Evolutionary conservation across 2,329 filamentous ascomycete genomes (phyloP).

Genomic region (Sporothrix protearum): DNA sequence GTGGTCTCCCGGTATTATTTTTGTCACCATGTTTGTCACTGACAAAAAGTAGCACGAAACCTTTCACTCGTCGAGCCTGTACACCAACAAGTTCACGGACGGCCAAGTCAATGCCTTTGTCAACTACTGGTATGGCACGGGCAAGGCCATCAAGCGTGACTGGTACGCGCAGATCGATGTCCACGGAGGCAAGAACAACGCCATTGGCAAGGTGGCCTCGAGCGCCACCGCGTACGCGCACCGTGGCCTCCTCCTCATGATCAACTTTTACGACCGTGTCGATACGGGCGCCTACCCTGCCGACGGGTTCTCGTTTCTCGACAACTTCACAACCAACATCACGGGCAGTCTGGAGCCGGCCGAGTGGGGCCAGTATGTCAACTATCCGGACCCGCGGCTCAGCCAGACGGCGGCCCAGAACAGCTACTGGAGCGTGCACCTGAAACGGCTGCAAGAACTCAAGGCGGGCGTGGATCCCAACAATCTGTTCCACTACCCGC

Average conservation of each 20-base stretch:
- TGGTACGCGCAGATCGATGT: constrained; percentile 45
- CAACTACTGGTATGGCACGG: constrained; percentile 40
- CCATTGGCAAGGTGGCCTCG: constrained; percentile 34
- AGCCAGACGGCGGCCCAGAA: constrained; percentile 35
- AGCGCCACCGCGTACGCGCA: constrained; percentile 41
- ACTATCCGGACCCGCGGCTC: constrained; percentile 41
- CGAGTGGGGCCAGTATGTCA: constrained; percentile 42
- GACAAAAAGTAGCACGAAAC: constrained; percentile 38
- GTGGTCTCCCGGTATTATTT: too few relatives aligned
- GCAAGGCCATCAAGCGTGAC: constrained; percentile 37
- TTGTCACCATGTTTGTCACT: neutral
- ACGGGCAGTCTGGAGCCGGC: constrained; percentile 32
- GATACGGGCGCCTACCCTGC: constrained; percentile 35
- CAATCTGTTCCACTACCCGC: constrained; percentile 42
- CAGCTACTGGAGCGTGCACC: constrained; percentile 39
- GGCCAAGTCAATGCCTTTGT: constrained; percentile 39
- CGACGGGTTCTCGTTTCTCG: constrained; percentile 37
- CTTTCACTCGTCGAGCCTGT: constrained; percentile 43
- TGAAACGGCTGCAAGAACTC: constrained; percentile 36
- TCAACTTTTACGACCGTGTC: constrained; percentile 46
- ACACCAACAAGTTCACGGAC: constrained; percentile 39
- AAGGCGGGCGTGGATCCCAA: constrained; percentile 39
- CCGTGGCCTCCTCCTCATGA: constrained; percentile 47
- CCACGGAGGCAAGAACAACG: constrained; percentile 42
- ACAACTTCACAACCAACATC: constrained; percentile 37